Evolutionary conservation across 2,329 filamentous ascomycete species (phyloP).

Genomic region (Colletotrichum acutatum): DNA sequence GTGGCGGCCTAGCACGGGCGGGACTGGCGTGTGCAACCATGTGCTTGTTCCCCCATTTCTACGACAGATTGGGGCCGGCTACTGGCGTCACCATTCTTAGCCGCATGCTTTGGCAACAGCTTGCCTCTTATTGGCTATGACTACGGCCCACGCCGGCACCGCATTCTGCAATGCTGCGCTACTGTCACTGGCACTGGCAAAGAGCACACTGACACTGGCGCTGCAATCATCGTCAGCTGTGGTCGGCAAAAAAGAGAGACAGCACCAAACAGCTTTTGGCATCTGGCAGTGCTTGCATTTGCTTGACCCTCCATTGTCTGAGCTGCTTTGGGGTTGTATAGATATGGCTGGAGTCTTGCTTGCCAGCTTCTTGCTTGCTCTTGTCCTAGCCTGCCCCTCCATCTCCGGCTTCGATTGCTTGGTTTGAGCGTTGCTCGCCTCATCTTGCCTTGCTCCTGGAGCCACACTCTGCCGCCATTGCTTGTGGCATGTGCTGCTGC

Average conservation of each 20-base stretch:
- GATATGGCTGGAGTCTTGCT: conserved; percentile 19
- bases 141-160: conserved; percentile 18
- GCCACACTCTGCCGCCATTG: neutral
- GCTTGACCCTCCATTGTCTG: neutral
- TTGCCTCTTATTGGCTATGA: conserved; percentile 22
- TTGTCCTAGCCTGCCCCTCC: neutral
- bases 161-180: conserved; percentile 23
- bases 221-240: conserved; percentile 25
- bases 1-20: conserved; percentile 27
- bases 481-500: conserved; percentile 14
- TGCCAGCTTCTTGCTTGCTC: neutral
- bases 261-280: neutral
- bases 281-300: neutral
- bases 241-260: conserved; percentile 7
- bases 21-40: conserved; percentile 14
- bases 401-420: conserved; percentile 6
- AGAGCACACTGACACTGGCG: too few relatives aligned
- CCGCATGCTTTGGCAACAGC: conserved; percentile 28
- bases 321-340: conserved; percentile 7
- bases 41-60: conserved; percentile 28
- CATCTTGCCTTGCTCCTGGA: neutral
- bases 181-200: neutral
- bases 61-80: conserved; percentile 5
- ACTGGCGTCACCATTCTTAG: conserved; percentile 22
- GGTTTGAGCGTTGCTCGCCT: neutral